phyloP scores from a whole-genome alignment of 345 rosid genomes.

The Triadica sebifera region DNA sequence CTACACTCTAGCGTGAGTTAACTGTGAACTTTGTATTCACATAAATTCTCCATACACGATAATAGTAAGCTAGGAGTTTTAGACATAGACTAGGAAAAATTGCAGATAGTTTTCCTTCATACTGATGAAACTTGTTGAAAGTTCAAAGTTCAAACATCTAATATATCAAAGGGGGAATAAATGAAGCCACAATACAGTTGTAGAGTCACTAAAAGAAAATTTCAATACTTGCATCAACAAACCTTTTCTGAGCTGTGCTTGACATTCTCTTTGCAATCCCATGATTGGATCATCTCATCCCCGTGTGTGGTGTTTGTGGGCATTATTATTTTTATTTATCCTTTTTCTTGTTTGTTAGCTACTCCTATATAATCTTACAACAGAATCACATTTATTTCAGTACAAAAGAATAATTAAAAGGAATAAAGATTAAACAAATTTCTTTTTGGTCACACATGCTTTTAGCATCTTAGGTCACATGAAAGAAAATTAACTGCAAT shows the following conservation, averaged over 20 bases:
- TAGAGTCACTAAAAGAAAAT: background rate
- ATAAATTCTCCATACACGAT: background rate
- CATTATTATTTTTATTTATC: background rate
- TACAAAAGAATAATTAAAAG: background rate
- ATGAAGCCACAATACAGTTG: background rate
- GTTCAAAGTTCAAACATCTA: background rate
- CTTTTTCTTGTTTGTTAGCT: background rate
- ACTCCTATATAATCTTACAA: background rate
- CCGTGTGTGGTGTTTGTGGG: background rate
- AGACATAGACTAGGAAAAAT: background rate
- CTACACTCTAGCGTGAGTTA: too few relatives aligned
- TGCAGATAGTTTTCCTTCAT: background rate
- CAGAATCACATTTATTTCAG: background rate
- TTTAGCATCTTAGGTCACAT: constrained; percentile 5
- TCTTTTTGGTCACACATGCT: constrained; percentile 9
- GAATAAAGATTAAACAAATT: background rate
- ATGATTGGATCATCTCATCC: background rate
- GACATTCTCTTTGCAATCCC: background rate
- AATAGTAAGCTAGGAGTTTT: background rate
- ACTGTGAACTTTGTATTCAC: background rate
- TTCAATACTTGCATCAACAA: background rate
- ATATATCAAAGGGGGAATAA: background rate
- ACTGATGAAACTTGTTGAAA: too few relatives aligned
- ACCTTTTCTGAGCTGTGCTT: background rate
- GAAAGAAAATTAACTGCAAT: background rate